A percentile compares a stretch with the other conserved stretches of the same genome.
These are phyloP conservation scores for Kodamaea arcana DNA, from an alignment of 1,139 yeast genomes.

Conservation along the genomic window DNA sequence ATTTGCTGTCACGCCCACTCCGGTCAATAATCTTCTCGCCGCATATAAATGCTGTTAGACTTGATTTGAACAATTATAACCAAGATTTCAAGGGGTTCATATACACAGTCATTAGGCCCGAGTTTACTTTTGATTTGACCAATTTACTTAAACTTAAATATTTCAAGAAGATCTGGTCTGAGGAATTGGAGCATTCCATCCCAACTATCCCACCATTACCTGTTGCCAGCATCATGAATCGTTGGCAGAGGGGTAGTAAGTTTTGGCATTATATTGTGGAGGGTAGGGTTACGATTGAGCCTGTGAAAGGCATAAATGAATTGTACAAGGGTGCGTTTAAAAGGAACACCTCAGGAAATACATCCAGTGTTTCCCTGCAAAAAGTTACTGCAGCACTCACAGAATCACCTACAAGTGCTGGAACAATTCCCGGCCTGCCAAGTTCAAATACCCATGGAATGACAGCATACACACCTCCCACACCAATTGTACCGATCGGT, in stretches of 20 bases:
- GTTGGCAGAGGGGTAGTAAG: conserved; percentile 47
- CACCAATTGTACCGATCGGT: conserved; percentile 54
- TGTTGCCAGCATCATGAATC: conserved; percentile 32
- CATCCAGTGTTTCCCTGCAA: conserved; percentile 21
- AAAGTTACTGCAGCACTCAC: too few relatives aligned
- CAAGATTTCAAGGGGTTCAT: conserved; percentile 41
- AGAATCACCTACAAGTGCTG: too few relatives aligned
- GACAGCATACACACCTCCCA: too few relatives aligned
- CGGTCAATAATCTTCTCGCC: conserved; percentile 47
- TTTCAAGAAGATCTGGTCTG: conserved; percentile 61
- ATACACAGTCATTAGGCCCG: conserved; percentile 30
- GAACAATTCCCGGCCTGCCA: too few relatives aligned
- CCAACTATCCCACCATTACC: conserved; percentile 29
- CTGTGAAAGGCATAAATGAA: conserved; percentile 81
- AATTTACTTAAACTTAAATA: conserved; percentile 54
- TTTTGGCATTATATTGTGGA: conserved; percentile 69
- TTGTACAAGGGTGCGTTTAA: conserved; percentile 37
- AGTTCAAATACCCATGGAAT: too few relatives aligned
- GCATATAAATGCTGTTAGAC: conserved; percentile 50
- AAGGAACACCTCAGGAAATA: conserved; percentile 4
- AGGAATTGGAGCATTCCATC: conserved; percentile 71
- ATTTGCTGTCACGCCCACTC: conserved; percentile 15
- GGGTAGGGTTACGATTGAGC: conserved; percentile 80
- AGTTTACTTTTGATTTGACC: conserved; percentile 35
- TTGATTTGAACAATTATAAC: conserved; percentile 48